Conservation (phyloP, 192 early-diverging fungal genomes). For the Lunasporangiospora selenospora region DNA sequence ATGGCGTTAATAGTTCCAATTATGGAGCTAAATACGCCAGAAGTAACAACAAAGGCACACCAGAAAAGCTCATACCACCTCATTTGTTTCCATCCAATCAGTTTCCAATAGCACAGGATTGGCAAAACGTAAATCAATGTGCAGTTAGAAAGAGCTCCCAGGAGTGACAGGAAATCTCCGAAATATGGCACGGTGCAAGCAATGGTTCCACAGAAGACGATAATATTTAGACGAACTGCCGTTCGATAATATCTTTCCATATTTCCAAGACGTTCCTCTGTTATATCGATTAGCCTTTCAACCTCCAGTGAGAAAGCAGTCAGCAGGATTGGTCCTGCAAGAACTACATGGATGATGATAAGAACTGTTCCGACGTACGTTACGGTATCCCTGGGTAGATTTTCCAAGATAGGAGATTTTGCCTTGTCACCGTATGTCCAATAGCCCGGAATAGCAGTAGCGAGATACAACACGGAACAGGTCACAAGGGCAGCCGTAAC, state of each 20-base stretch:
- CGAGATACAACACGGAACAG: slow-evolving; percentile 68
- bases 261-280: slow-evolving; percentile 48
- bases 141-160: slow-evolving; percentile 75
- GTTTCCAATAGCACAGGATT: slow-evolving; percentile 69
- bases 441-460: slow-evolving; percentile 71
- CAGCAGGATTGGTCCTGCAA: slow-evolving; percentile 74
- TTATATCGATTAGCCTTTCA: slow-evolving; percentile 67
- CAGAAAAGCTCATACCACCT: slow-evolving; percentile 50
- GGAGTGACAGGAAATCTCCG: slow-evolving; percentile 72
- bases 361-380: slow-evolving; percentile 62
- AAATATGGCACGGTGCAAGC: slow-evolving; percentile 76
- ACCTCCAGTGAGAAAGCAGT: slow-evolving; percentile 72
- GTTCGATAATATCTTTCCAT: slow-evolving; percentile 59
- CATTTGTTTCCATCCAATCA: slow-evolving; percentile 63
- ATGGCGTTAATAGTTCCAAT: slow-evolving; percentile 67
- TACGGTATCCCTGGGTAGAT: slow-evolving; percentile 61
- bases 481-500: slow-evolving; percentile 60
- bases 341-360: slow-evolving; percentile 76
- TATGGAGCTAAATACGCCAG: slow-evolving; percentile 65
- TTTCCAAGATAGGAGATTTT: slow-evolving; percentile 69
- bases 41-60: slow-evolving; percentile 52
- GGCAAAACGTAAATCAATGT: slow-evolving; percentile 82
- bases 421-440: slow-evolving; percentile 69
- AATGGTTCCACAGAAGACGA: slow-evolving; percentile 55
- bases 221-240: slow-evolving; percentile 57